These are phyloP conservation scores for Fusarium goolgardi DNA, from an alignment of 2,329 filamentous ascomycete species.

Conservation along the genomic window DNA sequence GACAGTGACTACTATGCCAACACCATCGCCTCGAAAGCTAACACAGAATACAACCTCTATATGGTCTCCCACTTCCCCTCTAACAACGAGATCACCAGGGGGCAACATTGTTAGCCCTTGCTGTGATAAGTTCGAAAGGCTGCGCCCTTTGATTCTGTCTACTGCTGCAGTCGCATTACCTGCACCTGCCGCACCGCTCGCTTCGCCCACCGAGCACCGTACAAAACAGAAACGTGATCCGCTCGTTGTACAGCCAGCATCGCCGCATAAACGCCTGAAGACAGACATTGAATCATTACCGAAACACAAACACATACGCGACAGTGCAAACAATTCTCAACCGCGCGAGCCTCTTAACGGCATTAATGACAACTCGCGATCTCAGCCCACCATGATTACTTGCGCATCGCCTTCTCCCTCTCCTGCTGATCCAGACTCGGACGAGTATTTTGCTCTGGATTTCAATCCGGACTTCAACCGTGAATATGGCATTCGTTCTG, in stretches of 20 bases:
- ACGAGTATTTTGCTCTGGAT: constrained; percentile 4
- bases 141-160: background rate
- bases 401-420: background rate
- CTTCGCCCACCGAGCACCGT: background rate
- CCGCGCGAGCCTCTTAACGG: constrained; percentile 39
- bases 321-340: background rate
- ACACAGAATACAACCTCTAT: constrained; percentile 43
- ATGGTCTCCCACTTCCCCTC: constrained; percentile 33
- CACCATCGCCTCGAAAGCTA: constrained; percentile 50
- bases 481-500: background rate
- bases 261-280: constrained; percentile 40
- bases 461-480: background rate
- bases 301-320: background rate
- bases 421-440: background rate
- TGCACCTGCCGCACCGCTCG: background rate
- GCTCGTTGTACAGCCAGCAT: background rate
- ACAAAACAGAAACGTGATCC: constrained; percentile 10
- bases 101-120: background rate
- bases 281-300: background rate
- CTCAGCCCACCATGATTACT: constrained; percentile 21
- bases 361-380: constrained; percentile 43
- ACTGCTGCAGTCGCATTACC: constrained; percentile 25
- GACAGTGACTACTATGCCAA: constrained; percentile 54
- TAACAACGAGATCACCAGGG: constrained; percentile 3
- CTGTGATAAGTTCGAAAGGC: background rate